Base-by-base conservation (phyloP, 2,329 filamentous ascomycete species). In the Diplodia corticola region DNA sequence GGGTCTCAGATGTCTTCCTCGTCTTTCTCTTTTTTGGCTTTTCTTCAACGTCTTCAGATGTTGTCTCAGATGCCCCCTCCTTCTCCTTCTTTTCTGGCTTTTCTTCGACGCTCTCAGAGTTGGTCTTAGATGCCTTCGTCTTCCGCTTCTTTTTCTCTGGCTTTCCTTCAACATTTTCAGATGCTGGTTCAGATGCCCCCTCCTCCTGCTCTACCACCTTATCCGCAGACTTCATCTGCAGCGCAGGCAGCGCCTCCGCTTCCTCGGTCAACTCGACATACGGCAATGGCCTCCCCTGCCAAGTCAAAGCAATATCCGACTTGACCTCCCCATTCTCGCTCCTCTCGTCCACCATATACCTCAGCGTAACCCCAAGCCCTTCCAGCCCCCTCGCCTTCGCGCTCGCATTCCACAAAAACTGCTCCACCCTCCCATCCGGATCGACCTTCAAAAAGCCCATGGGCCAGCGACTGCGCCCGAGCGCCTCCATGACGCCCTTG, bases 401-500 rank as follows among this genome's bases (percentile, higher is more conserved):
- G 51, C 78, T 82, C 40, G 78, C 77, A 74, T 93, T 94, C 91
- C 90, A 93, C 4, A 92, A 70, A 76, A 93, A 85, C 78, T 93
- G 90, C 72, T 83, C 78, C 24, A 92, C 74, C 7, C 74, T 73
- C 0, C 91, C 91, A 2, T 84, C 81, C 5, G 53, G 44, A 0
- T 84, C 84, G 67, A 90, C 87, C 65, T 85, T 86, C 28, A 91
- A 77, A 71, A 88, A 96, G 0, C 88, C 88, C 82, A 97, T 85
- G 0, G 92, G 91, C 80, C 85, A 88, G 44, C 80, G 77, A 73
- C 89, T 91, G 67, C 86, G 80, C 4, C 84, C 84, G 70, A 97
- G 73, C 26, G 91, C 88, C 55, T 92, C 88, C 66, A 91, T 81
- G 3, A 96, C 88, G 1, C 93, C 94, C 73, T 87, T 90, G 0